Evolutionary conservation across 2,329 filamentous ascomycete species (phyloP).

Genomic region (Sclerotinia spermophila): DNA sequence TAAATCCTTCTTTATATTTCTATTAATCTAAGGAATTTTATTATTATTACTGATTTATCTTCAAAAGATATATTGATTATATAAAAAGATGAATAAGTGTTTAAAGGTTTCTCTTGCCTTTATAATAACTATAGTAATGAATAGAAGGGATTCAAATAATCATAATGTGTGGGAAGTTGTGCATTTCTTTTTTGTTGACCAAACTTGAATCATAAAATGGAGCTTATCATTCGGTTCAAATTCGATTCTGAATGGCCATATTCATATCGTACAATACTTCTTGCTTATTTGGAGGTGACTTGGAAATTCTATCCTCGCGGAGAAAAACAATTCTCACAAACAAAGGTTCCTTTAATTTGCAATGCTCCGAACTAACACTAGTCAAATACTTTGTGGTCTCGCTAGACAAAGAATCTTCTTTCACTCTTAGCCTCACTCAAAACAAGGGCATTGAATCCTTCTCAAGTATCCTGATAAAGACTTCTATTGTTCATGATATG

Average conservation of each 20-base stretch:
- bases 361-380: neutral
- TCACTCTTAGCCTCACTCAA: neutral
- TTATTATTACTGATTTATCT: neutral
- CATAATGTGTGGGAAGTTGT: neutral
- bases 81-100: neutral
- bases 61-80: neutral
- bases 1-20: accelerated
- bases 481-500: neutral
- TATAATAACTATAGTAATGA: neutral
- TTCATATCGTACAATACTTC: neutral
- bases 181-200: neutral
- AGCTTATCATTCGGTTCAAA: neutral
- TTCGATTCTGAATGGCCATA: neutral
- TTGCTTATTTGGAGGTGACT: neutral
- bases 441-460: neutral
- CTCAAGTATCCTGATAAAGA: neutral
- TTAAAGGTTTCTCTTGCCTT: neutral
- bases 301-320: neutral
- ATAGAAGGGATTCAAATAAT: neutral
- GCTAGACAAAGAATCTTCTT: no score
- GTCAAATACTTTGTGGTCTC: neutral
- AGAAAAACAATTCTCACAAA: neutral
- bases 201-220: neutral
- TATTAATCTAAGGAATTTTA: accelerated
- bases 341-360: neutral